These are phyloP conservation scores for Kwoniella sp. DNA, from an alignment of 768 basidiomycete genomes.

Conservation along the genomic window DNA sequence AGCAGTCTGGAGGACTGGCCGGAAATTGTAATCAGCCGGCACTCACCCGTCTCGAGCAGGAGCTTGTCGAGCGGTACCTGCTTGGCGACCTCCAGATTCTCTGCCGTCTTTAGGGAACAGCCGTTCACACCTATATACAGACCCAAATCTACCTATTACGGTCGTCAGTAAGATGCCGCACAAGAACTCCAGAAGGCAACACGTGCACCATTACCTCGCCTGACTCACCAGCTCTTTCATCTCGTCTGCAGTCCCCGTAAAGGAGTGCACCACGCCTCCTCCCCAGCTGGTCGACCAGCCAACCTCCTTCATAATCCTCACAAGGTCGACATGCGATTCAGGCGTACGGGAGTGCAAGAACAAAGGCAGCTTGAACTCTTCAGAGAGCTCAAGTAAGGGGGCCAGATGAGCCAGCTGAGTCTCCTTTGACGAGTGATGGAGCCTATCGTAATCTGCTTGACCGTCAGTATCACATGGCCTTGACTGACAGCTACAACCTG, in stretches of 20 bases:
- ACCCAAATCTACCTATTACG: slow-evolving; percentile 64
- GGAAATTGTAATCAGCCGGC: too few species aligned
- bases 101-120: slow-evolving; percentile 69
- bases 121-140: slow-evolving; percentile 71
- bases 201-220: too few species aligned
- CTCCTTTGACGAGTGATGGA: slow-evolving; percentile 61
- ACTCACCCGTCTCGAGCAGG: slow-evolving; percentile 69
- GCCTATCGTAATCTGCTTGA: slow-evolving; percentile 67
- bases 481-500: not conserved
- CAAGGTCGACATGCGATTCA: slow-evolving; percentile 68
- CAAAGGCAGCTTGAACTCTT: slow-evolving; percentile 67
- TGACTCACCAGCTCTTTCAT: slow-evolving; percentile 62
- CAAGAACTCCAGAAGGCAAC: too few species aligned
- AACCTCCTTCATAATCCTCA: slow-evolving; percentile 62
- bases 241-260: slow-evolving; percentile 66
- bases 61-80: slow-evolving; percentile 60
- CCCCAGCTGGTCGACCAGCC: slow-evolving; percentile 60
- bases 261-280: slow-evolving; percentile 78
- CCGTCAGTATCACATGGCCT: not conserved
- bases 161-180: not conserved
- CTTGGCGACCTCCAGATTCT: slow-evolving; percentile 59
- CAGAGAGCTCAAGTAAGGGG: slow-evolving; percentile 62
- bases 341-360: slow-evolving; percentile 68
- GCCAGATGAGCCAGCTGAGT: slow-evolving; percentile 66
- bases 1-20: too few species aligned